These are phyloP conservation scores for Diaporthe sp. DNA, from an alignment of 2,329 filamentous ascomycete genomes.

Conservation along the genomic window DNA sequence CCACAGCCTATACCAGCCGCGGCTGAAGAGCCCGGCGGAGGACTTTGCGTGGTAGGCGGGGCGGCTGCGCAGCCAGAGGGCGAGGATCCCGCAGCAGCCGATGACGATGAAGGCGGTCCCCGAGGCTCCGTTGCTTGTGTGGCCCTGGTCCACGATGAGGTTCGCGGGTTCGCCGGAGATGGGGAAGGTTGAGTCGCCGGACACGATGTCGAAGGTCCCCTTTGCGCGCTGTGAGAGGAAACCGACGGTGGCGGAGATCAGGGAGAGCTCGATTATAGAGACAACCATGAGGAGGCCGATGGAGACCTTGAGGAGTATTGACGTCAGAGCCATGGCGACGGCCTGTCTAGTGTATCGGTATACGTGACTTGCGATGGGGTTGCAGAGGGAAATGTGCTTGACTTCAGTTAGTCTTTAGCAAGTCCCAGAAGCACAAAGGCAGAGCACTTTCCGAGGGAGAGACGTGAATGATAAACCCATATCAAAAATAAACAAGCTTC, in stretches of 20 bases:
- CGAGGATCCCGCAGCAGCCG: constrained; percentile 49
- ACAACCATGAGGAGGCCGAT: constrained; percentile 52
- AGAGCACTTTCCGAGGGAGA: neutral
- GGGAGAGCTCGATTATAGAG: constrained; percentile 53
- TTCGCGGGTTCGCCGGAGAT: constrained; percentile 48
- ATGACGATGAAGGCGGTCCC: constrained; percentile 52
- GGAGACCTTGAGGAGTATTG: constrained; percentile 42
- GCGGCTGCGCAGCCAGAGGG: constrained; percentile 47
- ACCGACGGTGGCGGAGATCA: constrained; percentile 54
- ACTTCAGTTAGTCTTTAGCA: neutral
- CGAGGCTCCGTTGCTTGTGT: constrained; percentile 57
- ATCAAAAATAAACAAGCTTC: neutral
- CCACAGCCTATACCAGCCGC: constrained; percentile 51
- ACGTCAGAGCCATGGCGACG: constrained; percentile 36
- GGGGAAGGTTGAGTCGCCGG: constrained; percentile 42
- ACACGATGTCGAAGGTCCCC: constrained; percentile 45
- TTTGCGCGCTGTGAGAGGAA: constrained; percentile 51
- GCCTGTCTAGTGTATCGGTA: neutral
- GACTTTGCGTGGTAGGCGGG: constrained; percentile 42
- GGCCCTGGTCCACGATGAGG: constrained; percentile 54
- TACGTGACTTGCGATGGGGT: neutral
- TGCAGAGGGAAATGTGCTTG: neutral
- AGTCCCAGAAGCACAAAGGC: neutral
- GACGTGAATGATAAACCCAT: neutral
- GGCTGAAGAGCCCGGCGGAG: constrained; percentile 24